These are phyloP conservation scores for Suhomyces pyralidae DNA, from an alignment of 805 yeast species.

Conservation along the genomic window DNA sequence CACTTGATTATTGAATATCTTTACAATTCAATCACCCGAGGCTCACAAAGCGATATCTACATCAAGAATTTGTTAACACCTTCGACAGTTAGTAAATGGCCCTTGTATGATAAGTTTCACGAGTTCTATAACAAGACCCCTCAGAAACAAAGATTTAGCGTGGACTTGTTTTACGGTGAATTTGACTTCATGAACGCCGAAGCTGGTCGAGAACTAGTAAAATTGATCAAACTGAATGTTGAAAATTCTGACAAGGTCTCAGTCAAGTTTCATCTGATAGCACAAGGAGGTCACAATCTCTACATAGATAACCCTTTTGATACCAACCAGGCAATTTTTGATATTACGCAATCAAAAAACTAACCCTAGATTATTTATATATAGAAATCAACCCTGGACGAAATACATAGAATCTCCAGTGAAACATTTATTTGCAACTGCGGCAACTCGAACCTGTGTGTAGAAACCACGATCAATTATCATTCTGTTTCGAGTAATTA, in stretches of 20 bases:
- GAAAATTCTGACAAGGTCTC: constrained; percentile 10
- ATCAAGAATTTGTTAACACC: constrained; percentile 52
- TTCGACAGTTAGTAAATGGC: constrained; percentile 60
- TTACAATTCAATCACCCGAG: constrained; percentile 38
- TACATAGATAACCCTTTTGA: constrained; percentile 46
- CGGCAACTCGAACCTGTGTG: not conserved
- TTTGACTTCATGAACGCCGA: constrained; percentile 70
- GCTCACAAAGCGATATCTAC: constrained; percentile 39
- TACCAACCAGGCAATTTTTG: constrained; percentile 20
- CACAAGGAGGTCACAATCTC: constrained; percentile 44
- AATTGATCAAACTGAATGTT: constrained; percentile 1
- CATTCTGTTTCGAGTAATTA: not conserved
- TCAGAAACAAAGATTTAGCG: constrained; percentile 20
- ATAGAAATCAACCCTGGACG: not conserved
- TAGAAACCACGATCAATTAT: not conserved
- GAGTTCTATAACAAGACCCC: constrained; percentile 24
- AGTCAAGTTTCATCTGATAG: constrained; percentile 22
- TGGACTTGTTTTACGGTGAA: constrained; percentile 60
- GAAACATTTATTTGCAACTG: not conserved
- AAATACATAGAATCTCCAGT: not conserved
- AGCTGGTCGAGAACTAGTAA: constrained; percentile 45
- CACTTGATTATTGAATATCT: constrained; percentile 37
- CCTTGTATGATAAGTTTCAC: constrained; percentile 57
- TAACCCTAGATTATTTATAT: not conserved
- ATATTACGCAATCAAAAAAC: constrained; percentile 12